Conservation (phyloP, 2,329 filamentous ascomycete species). For the Aspergillus fumigatiaffinis region DNA sequence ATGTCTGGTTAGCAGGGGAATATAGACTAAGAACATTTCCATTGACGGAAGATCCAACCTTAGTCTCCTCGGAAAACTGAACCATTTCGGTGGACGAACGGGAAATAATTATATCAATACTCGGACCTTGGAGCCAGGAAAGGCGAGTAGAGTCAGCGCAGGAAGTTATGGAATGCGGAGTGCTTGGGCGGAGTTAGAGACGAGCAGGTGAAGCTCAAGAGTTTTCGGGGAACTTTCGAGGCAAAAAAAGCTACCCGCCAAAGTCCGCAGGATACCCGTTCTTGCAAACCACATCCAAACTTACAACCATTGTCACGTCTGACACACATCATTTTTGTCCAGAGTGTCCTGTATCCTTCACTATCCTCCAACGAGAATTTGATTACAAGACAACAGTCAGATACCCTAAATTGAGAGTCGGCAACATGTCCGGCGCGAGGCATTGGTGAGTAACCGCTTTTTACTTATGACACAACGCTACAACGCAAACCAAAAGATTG, state of each 20-base stretch:
- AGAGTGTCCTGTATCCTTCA: background rate
- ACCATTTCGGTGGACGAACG: constrained; percentile 37
- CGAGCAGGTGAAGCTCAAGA: constrained; percentile 22
- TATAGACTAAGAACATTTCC: background rate
- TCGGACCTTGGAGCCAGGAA: background rate
- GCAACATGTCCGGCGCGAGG: constrained; percentile 63
- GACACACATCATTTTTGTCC: background rate
- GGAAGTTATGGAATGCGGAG: constrained; percentile 10
- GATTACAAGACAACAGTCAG: background rate
- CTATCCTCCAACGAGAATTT: background rate
- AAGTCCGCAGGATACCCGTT: constrained; percentile 4
- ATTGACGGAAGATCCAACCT: constrained; percentile 54
- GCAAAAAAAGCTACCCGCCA: constrained; percentile 18
- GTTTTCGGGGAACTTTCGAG: constrained; percentile 22
- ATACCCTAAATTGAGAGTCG: background rate
- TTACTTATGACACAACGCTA: too few species aligned
- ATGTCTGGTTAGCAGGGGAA: constrained; percentile 9
- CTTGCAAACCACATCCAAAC: background rate
- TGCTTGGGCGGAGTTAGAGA: constrained; percentile 13
- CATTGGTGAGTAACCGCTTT: constrained; percentile 61
- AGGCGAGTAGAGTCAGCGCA: background rate
- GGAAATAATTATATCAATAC: background rate
- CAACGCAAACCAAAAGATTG: constrained; percentile 4
- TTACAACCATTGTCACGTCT: background rate
- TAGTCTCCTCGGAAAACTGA: constrained; percentile 90